Evolutionary conservation across 2,329 filamentous ascomycete genomes (phyloP).

Genomic region (Sporothrix mexicana): DNA sequence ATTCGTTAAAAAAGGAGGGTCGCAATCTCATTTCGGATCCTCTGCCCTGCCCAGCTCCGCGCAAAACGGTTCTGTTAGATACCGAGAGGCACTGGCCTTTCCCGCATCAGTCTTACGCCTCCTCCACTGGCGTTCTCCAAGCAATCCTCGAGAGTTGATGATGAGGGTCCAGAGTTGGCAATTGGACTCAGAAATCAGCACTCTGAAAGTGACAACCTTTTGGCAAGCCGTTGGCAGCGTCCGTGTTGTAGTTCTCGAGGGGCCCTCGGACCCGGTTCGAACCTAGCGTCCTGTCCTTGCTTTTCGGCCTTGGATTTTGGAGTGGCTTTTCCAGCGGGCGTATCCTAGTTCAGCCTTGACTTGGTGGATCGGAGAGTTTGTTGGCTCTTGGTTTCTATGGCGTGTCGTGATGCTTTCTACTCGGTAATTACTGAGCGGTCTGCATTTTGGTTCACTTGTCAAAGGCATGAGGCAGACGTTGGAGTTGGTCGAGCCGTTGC

Average conservation of each 20-base stretch:
- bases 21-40: slow-evolving; percentile 27
- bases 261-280: not conserved
- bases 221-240: slow-evolving; percentile 4
- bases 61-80: slow-evolving; percentile 26
- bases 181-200: not conserved
- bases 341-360: slow-evolving; percentile 24
- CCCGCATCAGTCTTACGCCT: not conserved
- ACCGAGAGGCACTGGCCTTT: slow-evolving; percentile 15
- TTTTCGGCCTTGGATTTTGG: not conserved
- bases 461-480: not conserved
- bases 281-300: not conserved
- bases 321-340: not conserved
- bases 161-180: too few relatives aligned
- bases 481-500: not conserved
- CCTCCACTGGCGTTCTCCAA: not conserved
- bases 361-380: not conserved
- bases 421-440: not conserved
- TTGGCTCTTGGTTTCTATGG: not conserved
- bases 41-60: slow-evolving; percentile 15
- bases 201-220: slow-evolving; percentile 12
- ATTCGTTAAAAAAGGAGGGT: slow-evolving; percentile 20
- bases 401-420: not conserved
- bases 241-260: slow-evolving; percentile 28
- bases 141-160: not conserved
- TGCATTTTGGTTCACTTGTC: not conserved